Conservation (phyloP, 2,329 filamentous ascomycete genomes). For the Zasmidium citrigriseum region DNA sequence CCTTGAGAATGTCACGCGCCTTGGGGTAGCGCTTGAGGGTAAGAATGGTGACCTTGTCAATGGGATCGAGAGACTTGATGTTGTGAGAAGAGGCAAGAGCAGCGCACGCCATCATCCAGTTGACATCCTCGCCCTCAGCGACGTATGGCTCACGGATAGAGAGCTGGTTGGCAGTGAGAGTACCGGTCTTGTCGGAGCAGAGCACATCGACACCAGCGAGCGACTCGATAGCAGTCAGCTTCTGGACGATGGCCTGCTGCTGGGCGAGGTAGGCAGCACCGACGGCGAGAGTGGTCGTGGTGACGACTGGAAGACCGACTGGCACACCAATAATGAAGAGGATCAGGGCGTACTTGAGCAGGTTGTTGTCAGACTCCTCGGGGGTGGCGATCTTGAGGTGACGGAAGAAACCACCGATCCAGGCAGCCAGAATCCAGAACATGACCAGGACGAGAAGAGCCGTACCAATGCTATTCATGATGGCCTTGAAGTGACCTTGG, state of each 20-base stretch:
- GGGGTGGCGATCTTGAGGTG: constrained; percentile 64
- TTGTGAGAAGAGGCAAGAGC: constrained; percentile 77
- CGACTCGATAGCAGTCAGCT: constrained; percentile 76
- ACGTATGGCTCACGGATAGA: constrained; percentile 77
- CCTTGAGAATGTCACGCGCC: constrained; percentile 72
- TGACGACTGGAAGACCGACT: constrained; percentile 77
- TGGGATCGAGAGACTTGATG: constrained; percentile 75
- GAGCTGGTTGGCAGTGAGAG: constrained; percentile 72
- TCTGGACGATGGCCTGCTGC: constrained; percentile 78
- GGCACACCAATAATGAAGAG: constrained; percentile 77
- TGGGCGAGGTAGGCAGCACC: constrained; percentile 75
- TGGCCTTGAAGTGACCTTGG: constrained; percentile 77
- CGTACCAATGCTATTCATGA: constrained; percentile 81
- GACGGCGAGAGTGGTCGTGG: constrained; percentile 74
- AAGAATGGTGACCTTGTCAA: constrained; percentile 77
- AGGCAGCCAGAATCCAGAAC: constrained; percentile 72
- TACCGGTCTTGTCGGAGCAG: constrained; percentile 82
- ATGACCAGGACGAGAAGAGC: constrained; percentile 73
- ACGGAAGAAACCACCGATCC: constrained; percentile 79
- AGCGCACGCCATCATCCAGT: constrained; percentile 83
- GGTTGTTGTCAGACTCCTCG: constrained; percentile 59
- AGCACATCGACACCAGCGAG: constrained; percentile 75
- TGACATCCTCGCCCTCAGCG: constrained; percentile 73
- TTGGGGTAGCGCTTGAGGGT: constrained; percentile 76
- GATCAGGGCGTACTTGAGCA: constrained; percentile 69